Conservation (phyloP, 2,329 filamentous ascomycete species). For the Pseudogymnoascus sp. region DNA sequence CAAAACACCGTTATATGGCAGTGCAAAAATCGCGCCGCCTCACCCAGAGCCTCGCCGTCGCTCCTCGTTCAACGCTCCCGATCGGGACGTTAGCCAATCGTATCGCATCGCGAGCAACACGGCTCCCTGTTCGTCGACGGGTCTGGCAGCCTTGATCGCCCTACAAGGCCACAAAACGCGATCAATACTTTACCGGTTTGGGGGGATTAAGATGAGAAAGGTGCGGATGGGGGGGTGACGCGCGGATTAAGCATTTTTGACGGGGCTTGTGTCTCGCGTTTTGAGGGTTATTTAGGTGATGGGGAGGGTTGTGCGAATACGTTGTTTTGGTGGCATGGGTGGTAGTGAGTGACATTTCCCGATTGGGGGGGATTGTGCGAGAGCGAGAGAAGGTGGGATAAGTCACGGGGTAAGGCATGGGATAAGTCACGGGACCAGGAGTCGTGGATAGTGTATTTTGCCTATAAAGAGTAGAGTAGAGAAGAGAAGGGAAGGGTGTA, state of each 20-base stretch:
- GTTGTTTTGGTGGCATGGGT: no score
- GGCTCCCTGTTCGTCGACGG: background rate
- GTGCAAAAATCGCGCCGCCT: background rate
- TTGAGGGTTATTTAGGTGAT: background rate
- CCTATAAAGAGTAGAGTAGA: background rate
- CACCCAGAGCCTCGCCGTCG: background rate
- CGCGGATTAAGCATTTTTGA: background rate
- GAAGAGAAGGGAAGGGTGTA: no score
- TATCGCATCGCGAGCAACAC: background rate
- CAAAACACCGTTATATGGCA: background rate
- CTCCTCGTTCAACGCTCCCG: background rate
- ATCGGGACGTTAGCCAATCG: background rate
- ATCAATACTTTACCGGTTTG: background rate
- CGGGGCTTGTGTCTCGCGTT: background rate
- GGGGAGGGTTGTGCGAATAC: background rate
- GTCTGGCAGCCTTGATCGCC: background rate
- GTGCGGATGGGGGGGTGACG: background rate
- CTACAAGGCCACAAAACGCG: background rate
- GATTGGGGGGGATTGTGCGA: background rate
- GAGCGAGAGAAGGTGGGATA: background rate
- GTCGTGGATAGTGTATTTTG: background rate
- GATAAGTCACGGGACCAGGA: background rate
- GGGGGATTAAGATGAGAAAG: background rate
- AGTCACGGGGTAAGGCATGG: no score
- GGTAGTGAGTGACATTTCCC: background rate